These are phyloP conservation scores for Trichophyton mentagrophytes DNA, from an alignment of 2,329 filamentous ascomycete genomes.

Conservation along the genomic window DNA sequence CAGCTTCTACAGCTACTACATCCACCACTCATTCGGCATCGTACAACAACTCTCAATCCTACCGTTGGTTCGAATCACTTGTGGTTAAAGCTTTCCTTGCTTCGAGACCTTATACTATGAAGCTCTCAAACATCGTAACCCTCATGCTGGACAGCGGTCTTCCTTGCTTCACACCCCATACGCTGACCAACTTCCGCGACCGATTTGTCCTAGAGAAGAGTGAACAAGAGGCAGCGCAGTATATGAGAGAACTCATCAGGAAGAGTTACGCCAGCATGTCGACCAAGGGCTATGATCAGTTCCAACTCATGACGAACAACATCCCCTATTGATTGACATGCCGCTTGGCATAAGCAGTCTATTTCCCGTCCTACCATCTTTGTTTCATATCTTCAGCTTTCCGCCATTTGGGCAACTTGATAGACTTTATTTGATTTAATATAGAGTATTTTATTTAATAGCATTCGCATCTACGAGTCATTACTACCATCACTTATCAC, in stretches of 20 bases:
- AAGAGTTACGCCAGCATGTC: constrained; percentile 85
- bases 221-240: constrained; percentile 87
- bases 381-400: neutral
- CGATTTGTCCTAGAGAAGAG: constrained; percentile 84
- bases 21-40: constrained; percentile 19
- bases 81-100: constrained; percentile 93
- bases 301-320: constrained; percentile 91
- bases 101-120: constrained; percentile 70
- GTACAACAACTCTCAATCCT: constrained; percentile 60
- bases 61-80: constrained; percentile 91
- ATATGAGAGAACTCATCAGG: constrained; percentile 77
- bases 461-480: neutral
- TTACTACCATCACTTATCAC: neutral
- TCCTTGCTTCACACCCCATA: constrained; percentile 96
- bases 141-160: constrained; percentile 94
- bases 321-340: constrained; percentile 64
- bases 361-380: neutral
- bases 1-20: neutral
- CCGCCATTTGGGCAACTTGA: neutral
- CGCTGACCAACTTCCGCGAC: constrained; percentile 80
- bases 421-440: neutral
- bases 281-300: constrained; percentile 93
- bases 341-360: too few relatives aligned
- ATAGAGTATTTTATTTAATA: neutral
- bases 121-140: constrained; percentile 76